A percentile compares a stretch with the other conserved stretches of the same genome.
These are phyloP conservation scores for Fusarium begoniae DNA, from an alignment of 2,329 filamentous ascomycete genomes.

Conservation along the genomic window DNA sequence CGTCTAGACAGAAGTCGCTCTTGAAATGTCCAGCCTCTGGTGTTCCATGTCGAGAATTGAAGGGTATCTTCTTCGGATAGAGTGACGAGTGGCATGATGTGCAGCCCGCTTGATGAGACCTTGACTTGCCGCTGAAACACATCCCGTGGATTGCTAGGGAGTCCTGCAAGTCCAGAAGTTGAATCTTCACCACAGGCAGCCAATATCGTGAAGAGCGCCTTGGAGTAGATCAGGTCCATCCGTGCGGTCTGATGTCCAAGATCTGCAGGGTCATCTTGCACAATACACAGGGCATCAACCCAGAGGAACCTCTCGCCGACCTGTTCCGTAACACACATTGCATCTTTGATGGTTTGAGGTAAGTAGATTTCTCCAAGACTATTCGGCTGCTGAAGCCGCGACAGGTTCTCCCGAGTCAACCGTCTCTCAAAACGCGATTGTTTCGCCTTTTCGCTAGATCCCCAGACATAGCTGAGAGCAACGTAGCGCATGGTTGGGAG, in stretches of 20 bases:
- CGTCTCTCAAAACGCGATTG: not conserved
- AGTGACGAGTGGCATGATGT: not conserved
- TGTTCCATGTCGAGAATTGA: not conserved
- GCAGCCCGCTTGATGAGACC: not conserved
- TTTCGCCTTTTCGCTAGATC: not conserved
- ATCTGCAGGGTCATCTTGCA: conserved; percentile 18
- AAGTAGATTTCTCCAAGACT: not conserved
- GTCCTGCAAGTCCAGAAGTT: not conserved
- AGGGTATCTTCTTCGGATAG: not conserved
- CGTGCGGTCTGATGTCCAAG: not conserved
- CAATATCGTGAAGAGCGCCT: not conserved
- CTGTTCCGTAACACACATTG: not conserved
- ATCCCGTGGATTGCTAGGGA: not conserved
- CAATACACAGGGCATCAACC: conserved; percentile 30
- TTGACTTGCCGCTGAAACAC: not conserved
- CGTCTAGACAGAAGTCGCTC: conserved; percentile 13
- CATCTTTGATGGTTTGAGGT: conserved; percentile 13
- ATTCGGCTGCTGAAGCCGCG: not conserved
- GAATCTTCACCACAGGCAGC: not conserved
- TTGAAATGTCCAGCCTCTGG: conserved; percentile 24
- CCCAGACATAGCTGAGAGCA: conserved; percentile 28
- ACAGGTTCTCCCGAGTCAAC: not conserved
- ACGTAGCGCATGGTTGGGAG: conserved; percentile 7
- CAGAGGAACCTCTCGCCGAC: conserved; percentile 13
- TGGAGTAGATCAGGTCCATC: conserved; percentile 23